Evolutionary conservation across 2,329 filamentous ascomycete genomes (phyloP).

Genomic region (Drechslera avenae): DNA sequence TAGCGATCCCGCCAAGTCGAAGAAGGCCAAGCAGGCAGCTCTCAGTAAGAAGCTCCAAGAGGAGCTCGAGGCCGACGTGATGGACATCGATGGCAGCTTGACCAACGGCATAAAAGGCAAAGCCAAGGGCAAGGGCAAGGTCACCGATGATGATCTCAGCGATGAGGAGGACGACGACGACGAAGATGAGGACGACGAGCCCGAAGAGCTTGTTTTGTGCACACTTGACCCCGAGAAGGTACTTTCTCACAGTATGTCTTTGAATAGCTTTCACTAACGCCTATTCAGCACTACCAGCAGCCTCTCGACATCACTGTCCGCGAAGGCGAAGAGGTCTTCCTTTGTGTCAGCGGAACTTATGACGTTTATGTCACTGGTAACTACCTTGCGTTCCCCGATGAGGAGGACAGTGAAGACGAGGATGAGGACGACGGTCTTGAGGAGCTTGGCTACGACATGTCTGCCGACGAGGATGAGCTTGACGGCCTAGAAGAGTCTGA

Average conservation of each 20-base stretch:
- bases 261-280: slow-evolving; percentile 32
- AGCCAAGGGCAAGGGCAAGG: slow-evolving; percentile 61
- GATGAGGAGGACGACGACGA: slow-evolving; percentile 64
- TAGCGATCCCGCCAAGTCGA: slow-evolving; percentile 87
- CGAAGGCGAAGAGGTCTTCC: slow-evolving; percentile 89
- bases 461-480: slow-evolving; percentile 79
- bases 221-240: slow-evolving; percentile 93
- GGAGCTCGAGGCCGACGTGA: slow-evolving; percentile 70
- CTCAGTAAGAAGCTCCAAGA: slow-evolving; percentile 78
- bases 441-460: slow-evolving; percentile 79
- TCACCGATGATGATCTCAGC: slow-evolving; percentile 75
- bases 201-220: slow-evolving; percentile 93
- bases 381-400: slow-evolving; percentile 77
- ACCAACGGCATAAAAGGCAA: slow-evolving; percentile 60
- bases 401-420: slow-evolving; percentile 62
- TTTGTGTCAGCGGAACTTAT: slow-evolving; percentile 88
- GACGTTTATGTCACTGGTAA: slow-evolving; percentile 93
- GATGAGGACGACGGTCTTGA: slow-evolving; percentile 63
- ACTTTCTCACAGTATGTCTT: slow-evolving; percentile 51
- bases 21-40: slow-evolving; percentile 81
- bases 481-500: slow-evolving; percentile 58
- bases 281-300: slow-evolving; percentile 86
- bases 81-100: slow-evolving; percentile 65
- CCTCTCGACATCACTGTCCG: slow-evolving; percentile 89
- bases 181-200: slow-evolving; percentile 59